These are phyloP conservation scores for Lunasporangiospora selenospora DNA, from an alignment of 192 early-diverging fungal genomes.

Conservation along the genomic window DNA sequence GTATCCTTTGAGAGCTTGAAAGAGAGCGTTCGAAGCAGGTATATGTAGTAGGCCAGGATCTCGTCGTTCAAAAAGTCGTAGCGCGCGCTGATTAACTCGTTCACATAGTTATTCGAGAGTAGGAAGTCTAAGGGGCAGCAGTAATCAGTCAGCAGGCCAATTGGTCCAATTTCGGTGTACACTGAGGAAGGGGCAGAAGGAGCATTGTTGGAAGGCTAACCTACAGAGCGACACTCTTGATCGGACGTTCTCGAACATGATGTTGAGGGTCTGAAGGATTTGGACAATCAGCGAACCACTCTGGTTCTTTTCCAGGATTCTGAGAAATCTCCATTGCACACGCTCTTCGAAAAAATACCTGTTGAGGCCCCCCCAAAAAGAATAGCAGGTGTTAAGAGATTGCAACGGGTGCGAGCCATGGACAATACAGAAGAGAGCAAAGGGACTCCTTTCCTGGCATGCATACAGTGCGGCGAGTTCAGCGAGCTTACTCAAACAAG, in stretches of 20 bases:
- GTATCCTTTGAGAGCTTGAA: slow-evolving; percentile 68
- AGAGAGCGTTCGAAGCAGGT: slow-evolving; percentile 74
- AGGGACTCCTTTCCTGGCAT: too few species aligned
- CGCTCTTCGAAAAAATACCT: slow-evolving; percentile 51
- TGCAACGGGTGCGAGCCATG: too few species aligned
- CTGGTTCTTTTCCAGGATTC: slow-evolving; percentile 44
- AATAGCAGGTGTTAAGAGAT: background rate
- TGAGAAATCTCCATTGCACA: slow-evolving; percentile 43
- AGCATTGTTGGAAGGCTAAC: background rate
- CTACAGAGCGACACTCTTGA: slow-evolving; percentile 51
- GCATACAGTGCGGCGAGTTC: too few species aligned
- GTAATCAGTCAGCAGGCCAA: too few species aligned
- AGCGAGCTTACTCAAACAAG: slow-evolving; percentile 33
- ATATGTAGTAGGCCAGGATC: slow-evolving; percentile 70
- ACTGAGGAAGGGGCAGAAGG: background rate
- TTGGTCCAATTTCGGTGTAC: too few species aligned
- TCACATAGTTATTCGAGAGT: slow-evolving; percentile 79
- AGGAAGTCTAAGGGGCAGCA: slow-evolving; percentile 63
- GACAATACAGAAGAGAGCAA: too few species aligned
- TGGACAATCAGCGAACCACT: slow-evolving; percentile 46
- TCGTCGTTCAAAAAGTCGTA: slow-evolving; percentile 72
- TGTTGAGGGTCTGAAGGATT: slow-evolving; percentile 61
- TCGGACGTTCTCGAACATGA: slow-evolving; percentile 60
- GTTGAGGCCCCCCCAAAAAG: background rate
- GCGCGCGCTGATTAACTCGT: slow-evolving; percentile 64